These are phyloP conservation scores for Dioscorea dumetorum DNA, from an alignment of 106 monocot species.

Conservation along the genomic window DNA sequence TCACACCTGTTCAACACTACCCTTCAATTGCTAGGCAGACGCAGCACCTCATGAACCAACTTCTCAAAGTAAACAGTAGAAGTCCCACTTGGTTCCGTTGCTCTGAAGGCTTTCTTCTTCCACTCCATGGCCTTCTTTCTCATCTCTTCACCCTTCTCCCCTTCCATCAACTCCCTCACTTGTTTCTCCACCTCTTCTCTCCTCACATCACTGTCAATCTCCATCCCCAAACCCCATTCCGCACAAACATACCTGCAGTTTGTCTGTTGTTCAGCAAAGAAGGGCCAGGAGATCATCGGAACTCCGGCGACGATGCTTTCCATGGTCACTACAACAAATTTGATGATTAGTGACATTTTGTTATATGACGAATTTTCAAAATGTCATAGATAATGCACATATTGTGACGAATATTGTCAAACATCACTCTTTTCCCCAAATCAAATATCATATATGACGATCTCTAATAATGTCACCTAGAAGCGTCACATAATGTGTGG, in stretches of 20 bases:
- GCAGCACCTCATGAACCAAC: constrained; percentile 1
- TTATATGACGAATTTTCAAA: too few relatives aligned
- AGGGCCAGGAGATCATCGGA: constrained; percentile 26
- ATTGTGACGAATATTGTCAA: too few relatives aligned
- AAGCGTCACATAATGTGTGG: too few relatives aligned
- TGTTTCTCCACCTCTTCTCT: neutral
- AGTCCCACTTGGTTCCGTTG: neutral
- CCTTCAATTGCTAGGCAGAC: neutral
- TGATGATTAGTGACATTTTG: too few relatives aligned
- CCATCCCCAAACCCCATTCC: constrained; percentile 9
- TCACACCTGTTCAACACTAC: neutral
- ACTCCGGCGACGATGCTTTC: constrained; percentile 14
- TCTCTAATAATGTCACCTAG: too few relatives aligned
- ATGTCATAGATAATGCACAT: too few relatives aligned
- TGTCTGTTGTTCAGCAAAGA: constrained; percentile 12
- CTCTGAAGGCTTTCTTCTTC: neutral
- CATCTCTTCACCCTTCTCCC: neutral
- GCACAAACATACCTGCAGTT: constrained; percentile 3
- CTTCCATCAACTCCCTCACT: constrained; percentile 5
- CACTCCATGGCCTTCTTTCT: neutral
- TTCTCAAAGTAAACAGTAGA: neutral
- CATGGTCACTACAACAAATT: too few relatives aligned
- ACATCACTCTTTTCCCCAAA: too few relatives aligned
- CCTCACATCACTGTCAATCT: constrained; percentile 7
- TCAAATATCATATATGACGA: too few relatives aligned